These are phyloP conservation scores for Tetrapisispora phaffii DNA, from an alignment of 805 yeast species.

Conservation along the genomic window DNA sequence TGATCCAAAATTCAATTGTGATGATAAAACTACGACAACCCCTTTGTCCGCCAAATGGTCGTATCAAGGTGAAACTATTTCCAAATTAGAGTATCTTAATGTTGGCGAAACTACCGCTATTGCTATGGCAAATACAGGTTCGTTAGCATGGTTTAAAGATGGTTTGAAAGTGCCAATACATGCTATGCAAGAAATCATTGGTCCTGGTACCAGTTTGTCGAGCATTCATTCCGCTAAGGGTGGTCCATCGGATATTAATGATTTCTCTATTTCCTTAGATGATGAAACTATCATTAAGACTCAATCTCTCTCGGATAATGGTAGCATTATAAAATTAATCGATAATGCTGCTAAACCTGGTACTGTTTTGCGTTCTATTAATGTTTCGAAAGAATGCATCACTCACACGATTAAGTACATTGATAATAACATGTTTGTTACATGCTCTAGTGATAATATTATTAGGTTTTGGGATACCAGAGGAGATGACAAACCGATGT, in stretches of 20 bases:
- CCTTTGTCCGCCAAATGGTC: constrained; percentile 20
- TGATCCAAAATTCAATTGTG: constrained; percentile 33
- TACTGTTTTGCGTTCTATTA: constrained; percentile 14
- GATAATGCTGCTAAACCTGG: constrained; percentile 20
- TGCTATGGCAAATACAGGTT: constrained; percentile 23
- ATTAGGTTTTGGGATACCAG: constrained; percentile 24
- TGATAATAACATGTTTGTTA: constrained; percentile 17
- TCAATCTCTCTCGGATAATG: constrained; percentile 8
- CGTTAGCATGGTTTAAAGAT: constrained; percentile 27
- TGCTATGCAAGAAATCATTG: constrained; percentile 17
- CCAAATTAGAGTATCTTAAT: constrained; percentile 14
- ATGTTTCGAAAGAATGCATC: constrained; percentile 11
- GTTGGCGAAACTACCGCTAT: constrained; percentile 24
- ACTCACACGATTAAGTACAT: constrained; percentile 18
- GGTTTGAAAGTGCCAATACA: constrained; percentile 18
- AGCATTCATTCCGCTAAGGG: background rate
- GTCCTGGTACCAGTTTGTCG: constrained; percentile 9
- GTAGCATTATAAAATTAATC: constrained; percentile 14
- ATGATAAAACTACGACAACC: constrained; percentile 2
- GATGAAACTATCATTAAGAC: constrained; percentile 14
- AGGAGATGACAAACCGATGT: constrained; percentile 14
- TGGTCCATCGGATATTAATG: constrained; percentile 3
- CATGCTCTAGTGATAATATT: constrained; percentile 19
- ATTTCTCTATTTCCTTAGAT: constrained; percentile 19
- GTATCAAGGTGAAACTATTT: constrained; percentile 21